These are phyloP conservation scores for Lanmaoa rubissima DNA, from an alignment of 768 basidiomycete genomes.

Conservation along the genomic window DNA sequence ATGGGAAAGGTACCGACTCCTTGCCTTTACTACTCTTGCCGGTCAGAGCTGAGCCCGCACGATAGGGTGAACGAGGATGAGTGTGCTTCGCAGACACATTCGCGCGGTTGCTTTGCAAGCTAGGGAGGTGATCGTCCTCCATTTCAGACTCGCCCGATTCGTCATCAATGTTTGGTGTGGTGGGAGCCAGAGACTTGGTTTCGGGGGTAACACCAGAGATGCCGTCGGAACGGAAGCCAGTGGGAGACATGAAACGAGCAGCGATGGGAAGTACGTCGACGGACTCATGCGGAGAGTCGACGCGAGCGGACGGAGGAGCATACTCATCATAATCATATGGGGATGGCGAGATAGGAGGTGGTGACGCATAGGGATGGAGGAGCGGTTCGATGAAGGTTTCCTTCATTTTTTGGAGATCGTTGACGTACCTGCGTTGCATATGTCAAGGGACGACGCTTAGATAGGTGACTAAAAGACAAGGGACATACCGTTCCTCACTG, in stretches of 20 bases:
- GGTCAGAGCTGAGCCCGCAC: slow-evolving; percentile 43
- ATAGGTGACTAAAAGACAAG: slow-evolving; percentile 6
- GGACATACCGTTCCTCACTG: slow-evolving; percentile 83
- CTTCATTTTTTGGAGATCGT: slow-evolving; percentile 87
- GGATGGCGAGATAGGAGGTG: slow-evolving; percentile 42
- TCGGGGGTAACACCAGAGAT: slow-evolving; percentile 40
- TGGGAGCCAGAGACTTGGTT: slow-evolving; percentile 46
- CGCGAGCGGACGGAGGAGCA: slow-evolving; percentile 32
- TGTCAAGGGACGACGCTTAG: slow-evolving; percentile 15
- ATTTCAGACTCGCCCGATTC: slow-evolving; percentile 76
- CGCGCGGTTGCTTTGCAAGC: slow-evolving; percentile 20
- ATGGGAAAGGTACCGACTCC: slow-evolving; percentile 69
- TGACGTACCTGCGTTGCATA: slow-evolving; percentile 72
- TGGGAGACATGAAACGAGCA: slow-evolving; percentile 83
- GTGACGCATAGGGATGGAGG: slow-evolving; percentile 71
- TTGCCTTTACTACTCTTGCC: slow-evolving; percentile 39
- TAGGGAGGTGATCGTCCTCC: slow-evolving; percentile 49
- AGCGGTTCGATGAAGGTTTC: slow-evolving; percentile 90
- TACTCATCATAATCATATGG: slow-evolving; percentile 72
- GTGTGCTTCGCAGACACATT: slow-evolving; percentile 49
- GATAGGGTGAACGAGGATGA: slow-evolving; percentile 80
- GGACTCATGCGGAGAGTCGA: slow-evolving; percentile 69
- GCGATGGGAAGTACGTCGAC: slow-evolving; percentile 82
- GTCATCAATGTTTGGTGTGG: slow-evolving; percentile 63
- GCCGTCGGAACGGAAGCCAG: slow-evolving; percentile 46